Evolutionary conservation across 2,329 filamentous ascomycete genomes (phyloP), one percentile per base, ranked within the genome.

Genomic region (Stachybotrys elegans): DNA sequence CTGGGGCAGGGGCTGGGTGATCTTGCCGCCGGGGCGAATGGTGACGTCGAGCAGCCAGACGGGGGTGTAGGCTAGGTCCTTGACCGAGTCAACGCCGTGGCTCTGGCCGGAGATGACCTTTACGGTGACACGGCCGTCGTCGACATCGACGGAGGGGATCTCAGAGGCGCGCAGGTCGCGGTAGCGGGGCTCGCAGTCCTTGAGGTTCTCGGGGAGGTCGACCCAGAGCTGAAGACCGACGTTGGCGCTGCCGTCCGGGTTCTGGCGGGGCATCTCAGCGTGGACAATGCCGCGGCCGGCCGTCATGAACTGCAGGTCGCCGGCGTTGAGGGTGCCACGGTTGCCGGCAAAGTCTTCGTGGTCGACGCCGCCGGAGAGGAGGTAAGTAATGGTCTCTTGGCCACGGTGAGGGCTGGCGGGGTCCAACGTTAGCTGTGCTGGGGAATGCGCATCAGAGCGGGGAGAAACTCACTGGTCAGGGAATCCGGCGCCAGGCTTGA

Each of bases 301-400:
- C 0, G 92, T 96, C 93, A 97, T 97, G 75, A 97, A 97, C 62
- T 97, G 92, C 39, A 97, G 70, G 61, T 96, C 92, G n/a, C 92
- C 92, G 0, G 86, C 69, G 48, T 84, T 76, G 54, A 97, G 88
- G 4, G 86, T 93, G 46, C 92, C 93, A 40, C 77, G 77, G 69
- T 93, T 84, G 12, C 90, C 90, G 3, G 88, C 84, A 55, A 95
- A 95, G 65, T 95, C 90, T 69, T 95, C 90, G 60, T 95, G 90
- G 68, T 95, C 89, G 47, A 95, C 82, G 4, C 79, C 88, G 51
- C 92, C 92, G 13, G 78, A 70, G n/a, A 97, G 75, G 22, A 97
- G 75, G 63, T 96, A 96, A 1, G 90, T 95, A 61, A 95, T 93
- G 14, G 78, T 79, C 54, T 95, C 88, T 65, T 95, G 89, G 31